Evolutionary conservation across 768 basidiomycete genomes (phyloP), one percentile per base, ranked within the genome.

Genomic region (Russula lepida): DNA sequence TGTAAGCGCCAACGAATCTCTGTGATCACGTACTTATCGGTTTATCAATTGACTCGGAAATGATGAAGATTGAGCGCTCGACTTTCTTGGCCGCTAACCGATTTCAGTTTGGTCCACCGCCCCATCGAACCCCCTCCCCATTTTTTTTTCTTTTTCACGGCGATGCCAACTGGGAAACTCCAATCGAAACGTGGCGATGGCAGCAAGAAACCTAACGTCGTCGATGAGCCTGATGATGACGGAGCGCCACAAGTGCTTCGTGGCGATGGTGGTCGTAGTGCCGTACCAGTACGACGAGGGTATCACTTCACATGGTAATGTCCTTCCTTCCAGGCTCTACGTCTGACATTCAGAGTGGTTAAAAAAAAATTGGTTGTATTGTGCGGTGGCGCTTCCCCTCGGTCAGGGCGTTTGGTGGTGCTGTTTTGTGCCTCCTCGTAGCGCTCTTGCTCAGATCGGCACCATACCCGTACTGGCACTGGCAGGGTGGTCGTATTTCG

Each of bases 371-470:
- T n/a, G n/a, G n/a, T 43, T 21, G 19, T 23, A 41, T 21, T 48
- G 30, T 46, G 27, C 6, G 27, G 7, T 39, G 30, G 28, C 23
- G 19, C 43, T 33, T 4, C 25, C 44, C 23, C 21, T 43, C 7
- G 12, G 23, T 7, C 30, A 60, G 59, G 60, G 41, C 35, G n/a
- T 21, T 55, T 43, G 54, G 59, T 17, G 54, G 41, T n/a, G 9
- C 41, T 43, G 12, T 37, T 4, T 28, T 56, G 21, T 32, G 39
- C 21, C 41, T 60, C 49, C 1, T 43, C 48, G 27, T 49, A 35
- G 48, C 60, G 48, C 32, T 50, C 30, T 13, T 56, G 39, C 32
- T 60, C 32, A 56, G 54, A 60, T 60, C 60, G 48, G 54, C 54
- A n/a, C 54, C 60, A 50, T 56, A 49, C 27, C 48, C 27, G 12